phyloP scores from a whole-genome alignment of 208 protist species.

The Trypanosoma melophagium region DNA sequence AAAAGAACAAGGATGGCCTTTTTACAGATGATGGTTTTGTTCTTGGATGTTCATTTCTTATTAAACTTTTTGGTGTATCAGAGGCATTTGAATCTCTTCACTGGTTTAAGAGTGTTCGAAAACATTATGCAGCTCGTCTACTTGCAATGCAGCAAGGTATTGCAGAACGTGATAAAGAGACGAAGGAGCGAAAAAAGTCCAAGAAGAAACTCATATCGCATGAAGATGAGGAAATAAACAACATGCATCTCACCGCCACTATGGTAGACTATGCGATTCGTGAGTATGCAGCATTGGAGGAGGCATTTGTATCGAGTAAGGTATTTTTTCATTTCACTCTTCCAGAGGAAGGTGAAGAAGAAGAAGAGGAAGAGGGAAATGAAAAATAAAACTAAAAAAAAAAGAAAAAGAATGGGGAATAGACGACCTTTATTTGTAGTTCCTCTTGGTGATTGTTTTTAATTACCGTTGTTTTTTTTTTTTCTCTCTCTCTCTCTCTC shows the following conservation, averaged over 20 bases:
- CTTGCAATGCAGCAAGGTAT: slow-evolving; percentile 31
- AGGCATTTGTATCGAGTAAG: slow-evolving; percentile 67
- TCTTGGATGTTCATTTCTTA: slow-evolving; percentile 93
- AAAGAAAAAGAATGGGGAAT: too few relatives aligned
- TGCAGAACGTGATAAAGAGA: slow-evolving; percentile 23
- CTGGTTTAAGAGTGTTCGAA: slow-evolving; percentile 90
- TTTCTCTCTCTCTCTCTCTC: slow-evolving; percentile 8
- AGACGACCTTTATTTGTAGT: neutral
- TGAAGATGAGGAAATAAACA: slow-evolving; percentile 45
- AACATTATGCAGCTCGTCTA: slow-evolving; percentile 38
- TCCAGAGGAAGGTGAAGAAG: slow-evolving; percentile 21
- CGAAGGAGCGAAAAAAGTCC: slow-evolving; percentile 13
- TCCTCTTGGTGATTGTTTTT: neutral
- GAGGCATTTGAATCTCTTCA: slow-evolving; percentile 93
- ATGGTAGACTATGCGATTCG: slow-evolving; percentile 51
- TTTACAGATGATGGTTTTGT: slow-evolving; percentile 98
- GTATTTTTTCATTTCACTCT: slow-evolving; percentile 54
- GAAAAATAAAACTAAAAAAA: neutral
- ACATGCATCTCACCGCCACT: slow-evolving; percentile 63
- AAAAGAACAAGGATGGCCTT: slow-evolving; percentile 84
- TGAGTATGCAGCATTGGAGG: slow-evolving; percentile 63
- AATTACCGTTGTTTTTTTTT: neutral
- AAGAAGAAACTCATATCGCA: slow-evolving; percentile 8
- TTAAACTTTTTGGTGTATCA: slow-evolving; percentile 94
- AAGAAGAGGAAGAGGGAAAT: slow-evolving; percentile 16